Evolutionary conservation across 106 monocot genomes (phyloP).

Genomic region (Platanthera zijinensis): DNA sequence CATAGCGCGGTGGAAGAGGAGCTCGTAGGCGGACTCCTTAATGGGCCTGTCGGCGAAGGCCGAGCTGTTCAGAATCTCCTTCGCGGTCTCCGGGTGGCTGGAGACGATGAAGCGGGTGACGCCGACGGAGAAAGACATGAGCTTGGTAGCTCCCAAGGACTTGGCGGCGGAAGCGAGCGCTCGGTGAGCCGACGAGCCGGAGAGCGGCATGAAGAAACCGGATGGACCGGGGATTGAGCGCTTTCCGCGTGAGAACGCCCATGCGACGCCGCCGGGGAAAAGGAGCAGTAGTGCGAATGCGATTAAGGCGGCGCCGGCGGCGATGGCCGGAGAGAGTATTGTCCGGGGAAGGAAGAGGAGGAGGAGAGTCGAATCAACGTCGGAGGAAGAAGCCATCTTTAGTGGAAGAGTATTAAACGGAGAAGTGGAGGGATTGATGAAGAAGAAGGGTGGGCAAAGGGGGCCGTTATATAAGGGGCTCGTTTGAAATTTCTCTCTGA

Average conservation of each 20-base stretch:
- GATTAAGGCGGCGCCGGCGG: background rate
- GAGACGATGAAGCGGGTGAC: conserved; percentile 36
- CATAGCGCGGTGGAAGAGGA: conserved; percentile 34
- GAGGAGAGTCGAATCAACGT: background rate
- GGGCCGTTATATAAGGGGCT: background rate
- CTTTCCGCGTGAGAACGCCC: conserved; percentile 8
- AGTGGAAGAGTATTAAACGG: background rate
- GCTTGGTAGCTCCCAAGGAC: background rate
- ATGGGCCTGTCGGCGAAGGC: conserved; percentile 29
- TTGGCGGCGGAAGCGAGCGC: conserved; percentile 5
- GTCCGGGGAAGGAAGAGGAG: background rate
- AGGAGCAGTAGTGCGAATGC: conserved; percentile 2
- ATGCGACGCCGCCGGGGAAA: conserved; percentile 26
- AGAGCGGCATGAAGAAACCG: conserved; percentile 12
- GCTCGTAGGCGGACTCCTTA: conserved; percentile 32
- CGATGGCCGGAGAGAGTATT: background rate
- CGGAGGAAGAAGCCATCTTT: background rate
- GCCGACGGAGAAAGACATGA: conserved; percentile 44
- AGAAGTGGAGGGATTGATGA: background rate
- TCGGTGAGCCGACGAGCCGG: conserved; percentile 21
- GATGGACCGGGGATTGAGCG: conserved; percentile 17
- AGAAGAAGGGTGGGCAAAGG: background rate
- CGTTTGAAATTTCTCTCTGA: background rate
- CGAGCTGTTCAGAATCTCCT: conserved; percentile 26
- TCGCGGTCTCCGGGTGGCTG: conserved; percentile 34